phyloP scores from a whole-genome alignment of 106 monocot genomes.

The Allium fistulosum region DNA sequence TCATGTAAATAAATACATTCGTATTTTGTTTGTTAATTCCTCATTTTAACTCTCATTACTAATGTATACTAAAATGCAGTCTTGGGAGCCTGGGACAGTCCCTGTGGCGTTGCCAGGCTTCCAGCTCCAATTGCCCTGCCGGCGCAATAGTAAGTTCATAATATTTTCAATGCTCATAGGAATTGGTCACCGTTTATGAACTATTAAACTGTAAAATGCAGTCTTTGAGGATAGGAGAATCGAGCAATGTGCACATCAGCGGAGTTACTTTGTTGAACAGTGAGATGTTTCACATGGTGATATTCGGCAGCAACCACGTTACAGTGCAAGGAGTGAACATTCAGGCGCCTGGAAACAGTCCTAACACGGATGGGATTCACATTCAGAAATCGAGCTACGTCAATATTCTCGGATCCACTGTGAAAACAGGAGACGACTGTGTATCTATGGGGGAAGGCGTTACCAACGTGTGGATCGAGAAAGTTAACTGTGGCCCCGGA shows the following conservation, averaged over 20 bases:
- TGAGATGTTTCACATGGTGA: constrained; percentile 24
- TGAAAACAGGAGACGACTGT: constrained; percentile 32
- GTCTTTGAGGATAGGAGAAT: constrained; percentile 18
- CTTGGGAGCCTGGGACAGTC: too few species aligned
- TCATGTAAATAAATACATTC: too few species aligned
- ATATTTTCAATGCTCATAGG: not conserved
- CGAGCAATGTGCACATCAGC: constrained; percentile 18
- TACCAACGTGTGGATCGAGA: constrained; percentile 20
- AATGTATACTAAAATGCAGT: too few species aligned
- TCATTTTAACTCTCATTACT: too few species aligned
- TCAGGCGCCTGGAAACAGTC: constrained; percentile 19
- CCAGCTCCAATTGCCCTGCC: constrained; percentile 5
- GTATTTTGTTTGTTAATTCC: too few species aligned
- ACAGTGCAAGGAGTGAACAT: constrained; percentile 16
- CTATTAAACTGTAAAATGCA: not conserved
- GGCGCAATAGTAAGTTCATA: constrained; percentile 15
- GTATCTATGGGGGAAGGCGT: constrained; percentile 21
- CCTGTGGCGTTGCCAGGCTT: constrained; percentile 18
- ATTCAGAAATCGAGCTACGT: constrained; percentile 18
- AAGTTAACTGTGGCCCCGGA: constrained; percentile 27
- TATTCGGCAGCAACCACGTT: constrained; percentile 12
- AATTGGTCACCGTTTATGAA: not conserved
- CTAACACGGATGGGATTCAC: constrained; percentile 42
- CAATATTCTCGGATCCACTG: constrained; percentile 12
- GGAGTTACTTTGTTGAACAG: constrained; percentile 16